Evolutionary conservation across 176 grass and related monocot species (phyloP).

Genomic region (Paspalum notatum): DNA sequence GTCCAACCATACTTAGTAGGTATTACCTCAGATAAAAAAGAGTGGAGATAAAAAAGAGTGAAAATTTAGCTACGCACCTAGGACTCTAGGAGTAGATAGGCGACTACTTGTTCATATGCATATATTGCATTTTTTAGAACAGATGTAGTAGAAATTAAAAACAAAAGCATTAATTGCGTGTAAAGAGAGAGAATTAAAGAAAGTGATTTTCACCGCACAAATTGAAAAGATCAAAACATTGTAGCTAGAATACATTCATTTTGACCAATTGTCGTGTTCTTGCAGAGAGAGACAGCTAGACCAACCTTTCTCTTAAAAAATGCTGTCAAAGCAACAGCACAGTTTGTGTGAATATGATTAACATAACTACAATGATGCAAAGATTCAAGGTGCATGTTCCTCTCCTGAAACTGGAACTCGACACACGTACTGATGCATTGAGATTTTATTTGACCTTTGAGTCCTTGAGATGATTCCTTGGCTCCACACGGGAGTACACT

Average conservation of each 20-base stretch:
- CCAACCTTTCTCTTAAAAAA: background rate
- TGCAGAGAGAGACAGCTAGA: background rate
- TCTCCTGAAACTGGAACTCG: slow-evolving; percentile 13
- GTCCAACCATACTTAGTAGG: too few relatives aligned
- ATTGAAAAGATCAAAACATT: background rate
- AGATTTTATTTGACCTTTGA: slow-evolving; percentile 8
- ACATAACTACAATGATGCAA: background rate
- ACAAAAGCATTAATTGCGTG: too few relatives aligned
- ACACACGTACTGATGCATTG: slow-evolving; percentile 31
- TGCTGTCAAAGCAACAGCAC: background rate
- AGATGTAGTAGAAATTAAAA: too few relatives aligned
- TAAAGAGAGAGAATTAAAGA: too few relatives aligned
- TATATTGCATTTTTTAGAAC: too few relatives aligned
- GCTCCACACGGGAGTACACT: slow-evolving; percentile 30
- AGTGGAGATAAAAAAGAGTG: too few relatives aligned
- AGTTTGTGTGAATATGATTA: background rate
- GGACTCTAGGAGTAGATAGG: too few relatives aligned
- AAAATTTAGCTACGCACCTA: too few relatives aligned
- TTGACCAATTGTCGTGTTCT: background rate
- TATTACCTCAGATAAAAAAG: too few relatives aligned
- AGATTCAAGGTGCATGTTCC: background rate
- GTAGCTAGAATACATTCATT: background rate
- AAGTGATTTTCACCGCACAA: background rate
- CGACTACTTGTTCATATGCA: too few relatives aligned
- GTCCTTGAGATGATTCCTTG: background rate